Conservation (phyloP, 106 monocot species). For the Dendrobium officinale region DNA sequence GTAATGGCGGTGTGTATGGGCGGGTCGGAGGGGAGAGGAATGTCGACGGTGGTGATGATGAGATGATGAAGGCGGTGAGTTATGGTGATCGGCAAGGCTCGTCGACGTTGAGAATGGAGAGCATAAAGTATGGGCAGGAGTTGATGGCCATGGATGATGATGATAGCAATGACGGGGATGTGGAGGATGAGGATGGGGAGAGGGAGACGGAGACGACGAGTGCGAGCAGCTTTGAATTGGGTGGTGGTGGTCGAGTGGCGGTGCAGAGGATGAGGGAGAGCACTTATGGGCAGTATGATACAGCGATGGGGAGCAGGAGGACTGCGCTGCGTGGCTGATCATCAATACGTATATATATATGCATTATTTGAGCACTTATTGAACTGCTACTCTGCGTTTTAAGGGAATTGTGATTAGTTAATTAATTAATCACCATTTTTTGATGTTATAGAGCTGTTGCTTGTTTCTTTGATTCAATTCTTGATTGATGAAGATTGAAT, state of each 20-base stretch:
- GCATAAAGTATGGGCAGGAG: constrained; percentile 23
- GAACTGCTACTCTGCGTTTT: no score
- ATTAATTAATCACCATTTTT: no score
- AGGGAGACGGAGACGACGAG: not conserved
- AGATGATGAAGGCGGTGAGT: not conserved
- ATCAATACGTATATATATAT: not conserved
- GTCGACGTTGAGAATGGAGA: constrained; percentile 13
- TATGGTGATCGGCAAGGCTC: not conserved
- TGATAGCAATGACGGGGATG: not conserved
- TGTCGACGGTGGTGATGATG: not conserved
- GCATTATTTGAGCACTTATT: no score
- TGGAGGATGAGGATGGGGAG: constrained; percentile 4
- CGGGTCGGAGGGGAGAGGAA: not conserved
- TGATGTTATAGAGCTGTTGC: no score
- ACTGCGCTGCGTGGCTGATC: not conserved
- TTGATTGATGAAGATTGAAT: no score
- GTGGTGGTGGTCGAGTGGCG: not conserved
- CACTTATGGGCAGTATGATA: not conserved
- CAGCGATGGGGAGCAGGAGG: not conserved
- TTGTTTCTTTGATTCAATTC: no score
- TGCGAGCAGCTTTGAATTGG: not conserved
- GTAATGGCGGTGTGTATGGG: constrained; percentile 1
- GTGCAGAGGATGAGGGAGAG: not conserved
- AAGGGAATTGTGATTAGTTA: no score
- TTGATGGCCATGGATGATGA: constrained; percentile 18